Evolutionary conservation across 2,329 filamentous ascomycete species (phyloP).

Genomic region (Hypoxylon rubiginosum): DNA sequence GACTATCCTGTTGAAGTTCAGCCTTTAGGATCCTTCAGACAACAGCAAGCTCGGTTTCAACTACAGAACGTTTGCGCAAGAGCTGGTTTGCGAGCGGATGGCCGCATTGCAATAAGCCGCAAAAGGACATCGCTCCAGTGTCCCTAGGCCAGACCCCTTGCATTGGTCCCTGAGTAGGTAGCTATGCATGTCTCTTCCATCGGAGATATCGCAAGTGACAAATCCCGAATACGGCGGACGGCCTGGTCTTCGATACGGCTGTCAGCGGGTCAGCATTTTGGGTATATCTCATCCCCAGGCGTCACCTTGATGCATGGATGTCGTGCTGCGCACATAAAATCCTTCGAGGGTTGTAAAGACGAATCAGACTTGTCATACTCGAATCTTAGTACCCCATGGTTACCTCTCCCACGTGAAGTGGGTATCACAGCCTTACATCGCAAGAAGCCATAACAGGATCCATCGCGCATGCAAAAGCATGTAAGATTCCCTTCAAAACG

Average conservation of each 20-base stretch:
- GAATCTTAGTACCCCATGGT: conserved; percentile 10
- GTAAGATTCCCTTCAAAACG: conserved; percentile 17
- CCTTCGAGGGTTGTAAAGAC: conserved; percentile 27
- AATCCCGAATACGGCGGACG: conserved; percentile 8
- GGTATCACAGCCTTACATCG: conserved; percentile 40
- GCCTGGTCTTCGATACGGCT: conserved; percentile 1
- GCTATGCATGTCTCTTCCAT: background rate
- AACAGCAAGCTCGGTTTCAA: background rate
- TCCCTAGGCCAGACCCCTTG: conserved; percentile 12
- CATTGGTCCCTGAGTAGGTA: background rate
- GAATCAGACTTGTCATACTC: conserved; percentile 23
- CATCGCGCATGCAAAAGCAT: conserved; percentile 30
- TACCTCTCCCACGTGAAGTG: conserved; percentile 39
- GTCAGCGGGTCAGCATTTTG: conserved; percentile 28
- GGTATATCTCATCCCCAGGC: conserved; percentile 35
- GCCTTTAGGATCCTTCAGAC: conserved; percentile 23
- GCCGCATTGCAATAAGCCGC: conserved; percentile 13
- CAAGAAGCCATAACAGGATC: conserved; percentile 15
- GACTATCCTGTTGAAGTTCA: conserved; percentile 1
- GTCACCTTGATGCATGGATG: conserved; percentile 37
- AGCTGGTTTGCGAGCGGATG: conserved; percentile 4
- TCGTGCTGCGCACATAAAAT: conserved; percentile 27
- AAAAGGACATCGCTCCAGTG: conserved; percentile 5
- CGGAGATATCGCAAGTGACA: conserved; percentile 6
- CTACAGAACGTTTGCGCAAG: conserved; percentile 10